A percentile compares a stretch with the other conserved stretches of the same genome.
phyloP scores from a whole-genome alignment of 352 stramenopile genomes.

The Globisporangium apiculatum region DNA sequence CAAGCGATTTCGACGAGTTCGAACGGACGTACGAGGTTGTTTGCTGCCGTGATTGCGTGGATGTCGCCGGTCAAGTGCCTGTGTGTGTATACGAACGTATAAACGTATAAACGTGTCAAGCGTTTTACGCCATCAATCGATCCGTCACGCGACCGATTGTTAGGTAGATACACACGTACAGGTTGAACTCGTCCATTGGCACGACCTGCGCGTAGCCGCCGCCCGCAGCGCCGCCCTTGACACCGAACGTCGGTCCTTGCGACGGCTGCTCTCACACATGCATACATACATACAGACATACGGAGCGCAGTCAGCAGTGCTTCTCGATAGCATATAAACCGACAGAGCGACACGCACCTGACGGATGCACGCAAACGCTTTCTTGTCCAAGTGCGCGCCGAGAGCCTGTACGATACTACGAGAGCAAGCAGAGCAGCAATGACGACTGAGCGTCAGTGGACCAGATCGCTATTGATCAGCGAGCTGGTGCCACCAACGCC shows the following conservation, averaged over 20 bases:
- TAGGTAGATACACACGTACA: conserved; percentile 36
- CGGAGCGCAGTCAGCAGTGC: neutral
- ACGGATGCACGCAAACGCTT: conserved; percentile 95
- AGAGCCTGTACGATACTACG: conserved; percentile 92
- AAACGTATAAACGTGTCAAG: no score
- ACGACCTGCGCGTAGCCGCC: conserved; percentile 94
- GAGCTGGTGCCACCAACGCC: no score
- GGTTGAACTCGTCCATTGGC: conserved; percentile 98
- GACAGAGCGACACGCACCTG: conserved; percentile 45
- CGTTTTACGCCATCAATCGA: no score
- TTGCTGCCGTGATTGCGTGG: conserved; percentile 96
- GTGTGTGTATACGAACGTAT: no score
- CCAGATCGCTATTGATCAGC: no score
- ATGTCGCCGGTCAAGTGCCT: conserved; percentile 98
- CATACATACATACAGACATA: conserved; percentile 6
- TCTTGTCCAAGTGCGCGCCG: conserved; percentile 89
- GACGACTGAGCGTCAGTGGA: no score
- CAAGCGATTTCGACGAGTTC: no score
- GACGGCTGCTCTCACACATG: conserved; percentile 59
- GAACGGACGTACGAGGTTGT: conserved; percentile 86
- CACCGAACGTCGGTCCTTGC: conserved; percentile 97
- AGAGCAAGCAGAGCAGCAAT: no score
- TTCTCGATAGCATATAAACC: no score
- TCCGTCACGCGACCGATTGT: no score
- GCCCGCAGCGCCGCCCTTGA: conserved; percentile 90